Base-by-base conservation (phyloP, 2,329 filamentous ascomycete species). In the Sporothrix luriei region DNA sequence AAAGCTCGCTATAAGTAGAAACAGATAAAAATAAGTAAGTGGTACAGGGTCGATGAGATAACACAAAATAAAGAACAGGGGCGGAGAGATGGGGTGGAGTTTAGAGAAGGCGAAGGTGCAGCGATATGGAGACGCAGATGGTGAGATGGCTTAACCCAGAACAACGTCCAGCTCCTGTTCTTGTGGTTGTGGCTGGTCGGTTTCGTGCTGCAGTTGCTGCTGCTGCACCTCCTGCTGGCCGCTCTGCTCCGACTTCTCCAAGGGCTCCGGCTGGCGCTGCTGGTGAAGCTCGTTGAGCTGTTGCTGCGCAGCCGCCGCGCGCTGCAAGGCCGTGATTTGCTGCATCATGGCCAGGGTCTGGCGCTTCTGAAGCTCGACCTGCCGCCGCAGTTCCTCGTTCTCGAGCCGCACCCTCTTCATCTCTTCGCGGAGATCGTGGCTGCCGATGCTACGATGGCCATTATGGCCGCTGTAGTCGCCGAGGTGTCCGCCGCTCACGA, bases 391-490 rank as follows among this genome's bases (percentile, higher is more conserved):
- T 74, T 88, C 86, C 72, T 87, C 82, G 71, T 90, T 89, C 77
- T 92, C 89, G 59, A 81, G 81, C n/a, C 85, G 84, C 48, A 92
- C 79, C 46, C 88, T 84, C 79, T 91, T 91, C 71, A 91, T 79
- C 76, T 92, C 88, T 61, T 87, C 84, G 24, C 86, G 87, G 43
- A 91, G 77, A 51, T 86, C 85, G 21, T 78, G 79, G 3, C 46
- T 65, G 3, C 43, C 19, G 46, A 26, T 79, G 77, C 24, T 57
- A 38, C 62, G 62, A 19, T 65, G 62, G 26, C 62, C 26, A n/a
- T 79, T 79, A 57, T 82, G 80, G 14, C 21, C 24, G 11, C 57
- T 21, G 14, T 78, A 77, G 71, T 75, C 75, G 29, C 33, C 61
- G 9, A 49, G n/a, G 6, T 51, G 54, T 19, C 16, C 64, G 14